Base-by-base conservation (phyloP, 106 monocot species). In the Dioscorea zingiberensis region DNA sequence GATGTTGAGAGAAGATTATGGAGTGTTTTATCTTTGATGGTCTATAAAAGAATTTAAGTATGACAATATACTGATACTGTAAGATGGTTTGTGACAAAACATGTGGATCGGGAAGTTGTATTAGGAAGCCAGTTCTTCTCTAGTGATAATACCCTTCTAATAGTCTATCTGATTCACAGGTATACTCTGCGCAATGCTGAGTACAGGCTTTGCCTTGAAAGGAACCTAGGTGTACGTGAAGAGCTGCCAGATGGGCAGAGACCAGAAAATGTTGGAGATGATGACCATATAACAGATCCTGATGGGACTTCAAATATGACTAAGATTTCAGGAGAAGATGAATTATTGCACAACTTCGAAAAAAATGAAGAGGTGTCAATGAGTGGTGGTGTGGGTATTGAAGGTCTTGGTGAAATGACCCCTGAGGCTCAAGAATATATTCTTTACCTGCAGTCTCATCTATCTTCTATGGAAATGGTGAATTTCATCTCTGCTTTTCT, bases 151-250 rank as follows among this genome's bases (percentile, higher is more conserved):
- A n/a, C n/a, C 6, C 38, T 1, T 38, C 38, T 38, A 38, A 38
- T 38, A 38, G 38, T 38, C 38, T 38, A 10, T 38, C 38, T 38
- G 38, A 38, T 10, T 70, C 66, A 58, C 84, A 91, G 95, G 60
- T 95, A 95, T 72, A 91, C 91, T 64, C 76, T 95, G 53, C 78
- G 85, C 18, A 91, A 91, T 85, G 95, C 87, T 47, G 95, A 95
- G 73, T 91, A 88, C 69, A 83, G 91, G 68, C 78, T 91, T 56
- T 91, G 80, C 59, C 83, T 95, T 62, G 95, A 95, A 83, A 83
- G 81, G 62, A 95, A 77, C 48, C 54, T 91, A 58, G 95, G 77
- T 65, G 61, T 75, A 67, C 57, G 46, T 22, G 85, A 85, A 62
- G 81, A 85, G 62, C 38, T 60, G 45, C 63, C 67, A 17, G 77